Conservation (phyloP, 2,329 filamentous ascomycete genomes). For the Epichloe brachyelytri region DNA sequence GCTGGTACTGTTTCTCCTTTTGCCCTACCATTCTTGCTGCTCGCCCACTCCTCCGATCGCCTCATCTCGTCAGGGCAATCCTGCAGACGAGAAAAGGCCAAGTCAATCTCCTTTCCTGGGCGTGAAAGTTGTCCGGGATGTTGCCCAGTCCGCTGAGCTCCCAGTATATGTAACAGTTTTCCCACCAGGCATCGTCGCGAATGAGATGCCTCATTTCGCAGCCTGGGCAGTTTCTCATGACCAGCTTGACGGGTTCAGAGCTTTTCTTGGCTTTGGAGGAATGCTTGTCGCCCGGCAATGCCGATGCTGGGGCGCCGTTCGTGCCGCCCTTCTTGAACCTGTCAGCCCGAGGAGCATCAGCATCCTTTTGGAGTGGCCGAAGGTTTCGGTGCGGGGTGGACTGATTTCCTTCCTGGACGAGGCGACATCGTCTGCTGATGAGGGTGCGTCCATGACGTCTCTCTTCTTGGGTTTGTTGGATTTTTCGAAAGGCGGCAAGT, state of each 20-base stretch:
- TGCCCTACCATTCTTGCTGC: neutral
- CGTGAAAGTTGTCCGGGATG: constrained; percentile 1
- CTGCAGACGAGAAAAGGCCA: constrained; percentile 1
- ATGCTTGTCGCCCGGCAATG: neutral
- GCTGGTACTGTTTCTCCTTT: neutral
- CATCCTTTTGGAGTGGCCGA: neutral
- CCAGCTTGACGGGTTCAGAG: neutral
- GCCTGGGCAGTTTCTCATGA: constrained; percentile 4
- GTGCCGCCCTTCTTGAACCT: neutral
- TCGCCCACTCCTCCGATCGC: constrained; percentile 1
- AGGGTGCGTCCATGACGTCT: neutral
- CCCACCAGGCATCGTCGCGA: constrained; percentile 9
- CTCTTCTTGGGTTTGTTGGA: neutral
- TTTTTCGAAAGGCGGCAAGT: neutral
- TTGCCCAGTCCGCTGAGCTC: constrained; percentile 1
- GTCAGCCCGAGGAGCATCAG: neutral
- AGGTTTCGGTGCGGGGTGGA: neutral
- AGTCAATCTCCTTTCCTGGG: neutral
- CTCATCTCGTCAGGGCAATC: constrained; percentile 2
- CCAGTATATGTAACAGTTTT: constrained; percentile 7
- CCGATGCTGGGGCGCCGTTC: neutral
- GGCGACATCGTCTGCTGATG: neutral
- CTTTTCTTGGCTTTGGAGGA: neutral
- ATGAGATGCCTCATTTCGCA: constrained; percentile 4
- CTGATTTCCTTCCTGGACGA: neutral